phyloP scores from a whole-genome alignment of 306 rosid genomes.

The Fragaria vesca region DNA sequence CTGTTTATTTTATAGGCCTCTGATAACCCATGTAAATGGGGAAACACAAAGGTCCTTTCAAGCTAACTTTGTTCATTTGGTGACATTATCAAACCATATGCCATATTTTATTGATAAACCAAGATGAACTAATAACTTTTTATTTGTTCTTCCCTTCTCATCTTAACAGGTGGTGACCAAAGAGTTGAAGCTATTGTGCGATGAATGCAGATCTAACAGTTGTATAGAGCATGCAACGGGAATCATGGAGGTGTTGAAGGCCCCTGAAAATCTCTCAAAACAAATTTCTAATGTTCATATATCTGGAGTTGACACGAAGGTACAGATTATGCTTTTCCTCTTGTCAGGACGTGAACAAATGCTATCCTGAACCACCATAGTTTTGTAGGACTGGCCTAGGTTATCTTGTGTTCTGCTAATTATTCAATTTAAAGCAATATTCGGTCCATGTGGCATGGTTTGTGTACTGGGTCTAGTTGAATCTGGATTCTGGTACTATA shows the following conservation, averaged over 20 bases:
- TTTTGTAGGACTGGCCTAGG: neutral
- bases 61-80: neutral
- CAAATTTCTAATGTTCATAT: constrained; percentile 39
- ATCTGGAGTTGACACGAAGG: constrained; percentile 45
- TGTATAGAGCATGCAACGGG: constrained; percentile 60
- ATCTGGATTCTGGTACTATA: neutral
- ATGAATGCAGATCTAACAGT: constrained; percentile 51
- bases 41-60: neutral
- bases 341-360: neutral
- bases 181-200: constrained; percentile 48
- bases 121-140: neutral
- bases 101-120: neutral
- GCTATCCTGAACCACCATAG: neutral
- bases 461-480: neutral
- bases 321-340: constrained; percentile 9
- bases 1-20: neutral
- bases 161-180: constrained; percentile 32
- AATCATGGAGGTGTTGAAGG: constrained; percentile 55
- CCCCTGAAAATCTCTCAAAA: constrained; percentile 52
- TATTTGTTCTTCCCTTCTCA: neutral
- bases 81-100: neutral
- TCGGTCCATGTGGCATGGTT: neutral
- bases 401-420: neutral
- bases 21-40: neutral
- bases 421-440: neutral